Percentiles rank a stretch among this genome's conserved stretches.
Evolutionary conservation across 192 early-diverging fungal species (phyloP).

Genomic region (Pecoramyces ruminantium): DNA sequence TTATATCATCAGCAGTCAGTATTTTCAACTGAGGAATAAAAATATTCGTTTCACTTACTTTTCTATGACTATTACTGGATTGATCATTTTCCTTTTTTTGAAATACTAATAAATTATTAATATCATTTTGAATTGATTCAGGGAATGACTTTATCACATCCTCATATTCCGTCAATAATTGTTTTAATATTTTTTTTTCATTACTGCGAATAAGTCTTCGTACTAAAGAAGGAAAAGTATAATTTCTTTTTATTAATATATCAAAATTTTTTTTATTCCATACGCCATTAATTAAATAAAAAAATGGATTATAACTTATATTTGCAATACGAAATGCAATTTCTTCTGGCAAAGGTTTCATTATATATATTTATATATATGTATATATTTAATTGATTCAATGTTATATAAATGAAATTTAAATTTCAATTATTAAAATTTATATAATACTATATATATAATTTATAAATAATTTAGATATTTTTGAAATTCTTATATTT

Average conservation of each 20-base stretch:
- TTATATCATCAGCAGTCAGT: too few relatives aligned
- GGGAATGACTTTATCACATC: neutral
- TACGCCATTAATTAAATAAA: neutral
- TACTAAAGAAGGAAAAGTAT: neutral
- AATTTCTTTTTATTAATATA: neutral
- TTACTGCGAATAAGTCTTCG: neutral
- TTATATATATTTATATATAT: neutral
- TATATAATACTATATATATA: too few relatives aligned
- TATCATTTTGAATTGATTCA: neutral
- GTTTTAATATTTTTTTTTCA: neutral
- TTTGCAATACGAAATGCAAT: neutral
- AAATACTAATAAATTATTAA: neutral
- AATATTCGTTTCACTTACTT: too few relatives aligned
- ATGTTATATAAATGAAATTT: too few relatives aligned
- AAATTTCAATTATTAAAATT: too few relatives aligned
- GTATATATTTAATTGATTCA: too few relatives aligned
- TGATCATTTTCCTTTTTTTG: too few relatives aligned
- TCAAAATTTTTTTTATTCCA: neutral
- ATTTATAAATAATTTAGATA: too few relatives aligned
- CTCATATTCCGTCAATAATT: neutral
- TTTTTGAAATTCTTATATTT: too few relatives aligned
- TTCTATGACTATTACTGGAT: too few relatives aligned
- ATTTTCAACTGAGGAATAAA: too few relatives aligned
- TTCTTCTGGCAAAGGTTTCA: neutral
- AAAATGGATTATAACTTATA: neutral